Evolutionary conservation across 2,329 filamentous ascomycete species (phyloP).

Genomic region (Mycosphaerelloides madeirae): DNA sequence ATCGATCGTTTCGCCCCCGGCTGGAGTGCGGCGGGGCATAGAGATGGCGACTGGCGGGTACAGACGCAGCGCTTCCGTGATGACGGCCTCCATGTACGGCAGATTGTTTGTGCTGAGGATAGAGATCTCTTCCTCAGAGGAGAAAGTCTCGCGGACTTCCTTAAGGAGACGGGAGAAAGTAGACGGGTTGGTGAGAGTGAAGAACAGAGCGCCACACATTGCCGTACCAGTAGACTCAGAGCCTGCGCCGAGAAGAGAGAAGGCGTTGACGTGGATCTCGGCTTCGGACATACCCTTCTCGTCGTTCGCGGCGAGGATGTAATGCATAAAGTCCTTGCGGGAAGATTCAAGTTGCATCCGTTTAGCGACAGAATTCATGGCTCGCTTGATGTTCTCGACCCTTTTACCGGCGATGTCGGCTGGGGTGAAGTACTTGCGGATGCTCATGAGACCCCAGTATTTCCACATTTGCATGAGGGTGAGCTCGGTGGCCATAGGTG

Average conservation of each 20-base stretch:
- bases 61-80: constrained; percentile 10
- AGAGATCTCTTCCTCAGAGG: constrained; percentile 31
- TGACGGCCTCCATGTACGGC: constrained; percentile 7
- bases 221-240: constrained; percentile 36
- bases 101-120: constrained; percentile 27
- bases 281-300: constrained; percentile 9
- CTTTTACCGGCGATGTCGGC: not conserved
- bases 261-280: constrained; percentile 15
- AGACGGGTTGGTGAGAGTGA: constrained; percentile 26
- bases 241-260: constrained; percentile 34
- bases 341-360: not conserved
- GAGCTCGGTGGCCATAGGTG: constrained; percentile 3
- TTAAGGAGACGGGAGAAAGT: constrained; percentile 25
- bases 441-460: constrained; percentile 3
- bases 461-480: constrained; percentile 6
- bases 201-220: constrained; percentile 28
- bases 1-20: constrained; percentile 14
- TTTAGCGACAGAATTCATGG: not conserved
- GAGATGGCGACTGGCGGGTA: constrained; percentile 9
- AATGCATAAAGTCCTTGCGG: constrained; percentile 13
- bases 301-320: constrained; percentile 21
- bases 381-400: constrained; percentile 2
- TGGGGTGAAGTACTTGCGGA: constrained; percentile 1
- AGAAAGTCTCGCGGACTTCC: constrained; percentile 34
- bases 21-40: constrained; percentile 15